These are phyloP conservation scores for Heliamphora pulchella DNA, from an alignment of 179 eudicot species.

Conservation along the genomic window DNA sequence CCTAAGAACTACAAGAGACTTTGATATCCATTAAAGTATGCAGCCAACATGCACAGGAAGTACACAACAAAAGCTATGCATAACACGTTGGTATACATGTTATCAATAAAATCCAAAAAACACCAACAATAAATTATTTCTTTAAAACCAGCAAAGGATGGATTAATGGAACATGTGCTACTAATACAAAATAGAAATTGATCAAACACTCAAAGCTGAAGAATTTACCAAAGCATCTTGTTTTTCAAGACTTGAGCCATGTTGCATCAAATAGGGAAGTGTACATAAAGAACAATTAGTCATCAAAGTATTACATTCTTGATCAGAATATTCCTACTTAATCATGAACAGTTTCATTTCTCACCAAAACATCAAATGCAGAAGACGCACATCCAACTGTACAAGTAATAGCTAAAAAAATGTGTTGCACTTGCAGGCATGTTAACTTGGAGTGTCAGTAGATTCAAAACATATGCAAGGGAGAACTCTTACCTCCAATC, in stretches of 20 bases:
- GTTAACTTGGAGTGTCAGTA: background rate
- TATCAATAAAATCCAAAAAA: background rate
- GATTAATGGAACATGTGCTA: background rate
- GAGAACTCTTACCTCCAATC: background rate
- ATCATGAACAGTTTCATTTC: background rate
- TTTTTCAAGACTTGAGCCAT: background rate
- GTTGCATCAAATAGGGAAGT: background rate
- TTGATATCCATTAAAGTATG: background rate
- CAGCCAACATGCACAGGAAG: background rate
- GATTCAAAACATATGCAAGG: background rate
- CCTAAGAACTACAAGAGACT: background rate
- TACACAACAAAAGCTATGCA: background rate
- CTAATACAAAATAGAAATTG: background rate
- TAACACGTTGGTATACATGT: background rate
- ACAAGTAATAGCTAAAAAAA: background rate
- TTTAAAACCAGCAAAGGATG: background rate
- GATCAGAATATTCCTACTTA: constrained; percentile 8
- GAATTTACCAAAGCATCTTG: background rate
- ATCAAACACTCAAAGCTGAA: background rate
- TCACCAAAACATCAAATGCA: background rate
- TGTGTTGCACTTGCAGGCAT: background rate
- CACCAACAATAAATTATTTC: background rate
- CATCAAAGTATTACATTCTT: background rate
- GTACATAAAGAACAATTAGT: background rate
- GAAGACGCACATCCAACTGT: background rate